A percentile compares a stretch with the other conserved stretches of the same genome.
Evolutionary conservation across 2,329 filamentous ascomycete genomes (phyloP).

Genomic region (Bertia moriformis): DNA sequence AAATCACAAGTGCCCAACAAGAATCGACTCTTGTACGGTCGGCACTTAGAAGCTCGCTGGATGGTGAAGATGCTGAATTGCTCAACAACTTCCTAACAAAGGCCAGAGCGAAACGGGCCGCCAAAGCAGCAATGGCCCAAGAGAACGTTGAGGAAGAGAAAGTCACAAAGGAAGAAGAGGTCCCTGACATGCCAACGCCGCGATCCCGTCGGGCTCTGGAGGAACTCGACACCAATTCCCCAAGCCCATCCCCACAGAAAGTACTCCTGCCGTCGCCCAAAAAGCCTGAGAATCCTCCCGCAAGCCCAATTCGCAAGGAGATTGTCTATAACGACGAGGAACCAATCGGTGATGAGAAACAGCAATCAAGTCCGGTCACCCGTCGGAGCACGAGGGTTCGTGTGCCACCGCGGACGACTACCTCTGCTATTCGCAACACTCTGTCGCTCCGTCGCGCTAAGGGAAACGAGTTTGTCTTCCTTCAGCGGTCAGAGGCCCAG

Average conservation of each 20-base stretch:
- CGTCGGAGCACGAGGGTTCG: background rate
- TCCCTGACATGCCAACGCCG: background rate
- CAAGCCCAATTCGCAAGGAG: no score
- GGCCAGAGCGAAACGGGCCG: background rate
- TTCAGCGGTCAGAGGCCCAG: background rate
- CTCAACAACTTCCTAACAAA: background rate
- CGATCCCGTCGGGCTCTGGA: background rate
- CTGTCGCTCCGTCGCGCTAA: background rate
- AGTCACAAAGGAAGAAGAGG: background rate
- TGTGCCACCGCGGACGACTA: background rate
- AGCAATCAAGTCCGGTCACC: background rate
- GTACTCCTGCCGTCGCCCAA: background rate
- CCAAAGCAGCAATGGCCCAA: background rate
- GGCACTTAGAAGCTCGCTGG: background rate
- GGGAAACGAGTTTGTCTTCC: background rate
- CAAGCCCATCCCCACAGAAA: background rate
- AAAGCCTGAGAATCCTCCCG: background rate
- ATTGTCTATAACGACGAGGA: no score
- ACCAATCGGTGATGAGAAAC: background rate
- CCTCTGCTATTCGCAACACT: background rate
- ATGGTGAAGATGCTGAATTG: background rate
- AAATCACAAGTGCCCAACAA: no score
- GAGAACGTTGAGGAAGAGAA: background rate
- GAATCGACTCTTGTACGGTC: background rate
- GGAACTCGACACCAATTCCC: background rate